Conservation (phyloP, 2,329 filamentous ascomycete species). For the Fusarium albosuccineum region DNA sequence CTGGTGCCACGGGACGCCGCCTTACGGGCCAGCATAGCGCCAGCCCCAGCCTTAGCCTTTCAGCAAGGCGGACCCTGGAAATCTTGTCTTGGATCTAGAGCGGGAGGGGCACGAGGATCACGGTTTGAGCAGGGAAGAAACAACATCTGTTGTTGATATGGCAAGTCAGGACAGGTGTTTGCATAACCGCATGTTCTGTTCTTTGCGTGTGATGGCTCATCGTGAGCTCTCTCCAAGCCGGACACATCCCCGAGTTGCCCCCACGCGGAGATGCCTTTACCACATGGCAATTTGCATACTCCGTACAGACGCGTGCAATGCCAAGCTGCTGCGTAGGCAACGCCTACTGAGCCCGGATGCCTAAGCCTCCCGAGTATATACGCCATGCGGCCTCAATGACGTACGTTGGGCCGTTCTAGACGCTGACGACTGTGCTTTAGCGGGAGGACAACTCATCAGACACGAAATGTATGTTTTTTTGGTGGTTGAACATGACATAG, state of each 20-base stretch:
- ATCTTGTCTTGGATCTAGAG: conserved; percentile 27
- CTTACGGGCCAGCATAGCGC: conserved; percentile 11
- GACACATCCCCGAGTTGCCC: neutral
- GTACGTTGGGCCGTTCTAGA: conserved; percentile 46
- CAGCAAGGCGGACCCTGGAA: conserved; percentile 38
- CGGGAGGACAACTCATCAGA: conserved; percentile 31
- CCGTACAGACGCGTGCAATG: neutral
- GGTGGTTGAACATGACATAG: conserved; percentile 27
- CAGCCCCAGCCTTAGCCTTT: conserved; percentile 28
- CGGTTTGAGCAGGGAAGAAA: conserved; percentile 3
- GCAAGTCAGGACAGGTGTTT: conserved; percentile 14
- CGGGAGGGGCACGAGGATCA: conserved; percentile 32
- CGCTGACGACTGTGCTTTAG: conserved; percentile 34
- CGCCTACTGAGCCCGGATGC: conserved; percentile 16
- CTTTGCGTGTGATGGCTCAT: conserved; percentile 21
- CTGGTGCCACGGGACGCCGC: conserved; percentile 37
- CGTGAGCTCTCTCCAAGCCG: neutral
- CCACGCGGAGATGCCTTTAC: conserved; percentile 11
- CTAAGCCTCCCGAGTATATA: neutral
- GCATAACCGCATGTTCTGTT: neutral
- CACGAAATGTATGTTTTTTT: conserved; percentile 12
- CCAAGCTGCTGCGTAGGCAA: neutral
- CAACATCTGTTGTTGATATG: conserved; percentile 14
- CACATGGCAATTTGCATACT: conserved; percentile 12
- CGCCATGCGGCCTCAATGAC: conserved; percentile 41